Percentiles rank a stretch among this genome's conserved stretches.
Conservation (phyloP, 371 early-diverging fungal genomes). For the Mucor saturninus region DNA sequence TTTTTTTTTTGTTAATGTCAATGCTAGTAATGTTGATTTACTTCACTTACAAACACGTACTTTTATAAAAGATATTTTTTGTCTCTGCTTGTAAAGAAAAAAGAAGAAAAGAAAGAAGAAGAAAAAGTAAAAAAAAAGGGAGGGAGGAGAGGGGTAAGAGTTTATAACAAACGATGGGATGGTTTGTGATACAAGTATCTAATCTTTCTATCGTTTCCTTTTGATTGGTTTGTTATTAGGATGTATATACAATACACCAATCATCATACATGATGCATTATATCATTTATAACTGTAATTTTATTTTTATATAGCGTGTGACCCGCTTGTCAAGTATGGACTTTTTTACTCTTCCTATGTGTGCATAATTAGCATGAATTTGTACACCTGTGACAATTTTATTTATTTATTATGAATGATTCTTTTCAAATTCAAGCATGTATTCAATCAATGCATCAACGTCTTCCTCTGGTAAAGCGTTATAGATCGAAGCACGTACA, state of each 20-base stretch:
- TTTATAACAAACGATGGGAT: neutral
- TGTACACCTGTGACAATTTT: neutral
- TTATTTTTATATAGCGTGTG: neutral
- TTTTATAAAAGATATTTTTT: neutral
- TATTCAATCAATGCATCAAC: slow-evolving; percentile 76
- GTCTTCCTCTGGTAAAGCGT: slow-evolving; percentile 87
- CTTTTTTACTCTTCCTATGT: neutral
- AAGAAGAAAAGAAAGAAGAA: neutral
- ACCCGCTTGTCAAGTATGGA: slow-evolving; percentile 2
- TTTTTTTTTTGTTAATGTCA: neutral
- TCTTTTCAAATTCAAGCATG: slow-evolving; percentile 78
- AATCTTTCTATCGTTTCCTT: neutral
- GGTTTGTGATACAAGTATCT: neutral
- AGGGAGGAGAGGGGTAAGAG: neutral
- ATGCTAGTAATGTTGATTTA: neutral
- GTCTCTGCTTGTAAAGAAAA: neutral
- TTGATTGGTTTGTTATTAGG: slow-evolving; percentile 6
- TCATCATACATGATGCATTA: slow-evolving; percentile 9
- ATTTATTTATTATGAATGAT: slow-evolving; percentile 24
- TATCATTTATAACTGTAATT: neutral
- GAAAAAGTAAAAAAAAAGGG: neutral
- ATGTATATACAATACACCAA: slow-evolving; percentile 2
- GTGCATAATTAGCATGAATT: neutral
- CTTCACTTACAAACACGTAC: too few species aligned
- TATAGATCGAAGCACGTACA: slow-evolving; percentile 92